Conservation (phyloP, 2,329 filamentous ascomycete species). For the Aspergillus ustus region DNA sequence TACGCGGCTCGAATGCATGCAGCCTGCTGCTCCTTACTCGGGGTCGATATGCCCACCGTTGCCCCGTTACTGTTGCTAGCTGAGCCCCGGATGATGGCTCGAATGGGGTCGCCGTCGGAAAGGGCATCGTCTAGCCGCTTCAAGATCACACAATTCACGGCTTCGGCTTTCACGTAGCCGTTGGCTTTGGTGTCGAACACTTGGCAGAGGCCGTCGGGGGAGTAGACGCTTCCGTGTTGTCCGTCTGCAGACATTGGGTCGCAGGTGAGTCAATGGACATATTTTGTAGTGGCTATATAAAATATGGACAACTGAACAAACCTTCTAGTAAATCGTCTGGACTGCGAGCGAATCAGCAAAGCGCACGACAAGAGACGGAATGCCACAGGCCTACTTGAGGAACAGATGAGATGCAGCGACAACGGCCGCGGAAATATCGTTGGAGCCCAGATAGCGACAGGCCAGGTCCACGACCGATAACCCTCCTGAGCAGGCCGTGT, state of each 20-base stretch:
- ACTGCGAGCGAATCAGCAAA: neutral
- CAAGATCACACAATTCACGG: constrained; percentile 33
- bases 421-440: constrained; percentile 32
- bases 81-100: constrained; percentile 33
- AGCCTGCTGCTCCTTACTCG: constrained; percentile 8
- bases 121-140: constrained; percentile 34
- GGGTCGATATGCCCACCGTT: constrained; percentile 14
- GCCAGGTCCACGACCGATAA: constrained; percentile 31
- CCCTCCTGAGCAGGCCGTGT: constrained; percentile 48
- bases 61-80: constrained; percentile 30
- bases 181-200: constrained; percentile 33
- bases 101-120: constrained; percentile 33
- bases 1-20: constrained; percentile 9
- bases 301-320: neutral
- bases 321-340: neutral
- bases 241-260: constrained; percentile 1
- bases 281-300: too few relatives aligned
- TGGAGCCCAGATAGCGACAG: constrained; percentile 13
- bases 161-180: constrained; percentile 39
- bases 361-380: too few relatives aligned
- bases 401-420: constrained; percentile 38
- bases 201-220: constrained; percentile 31
- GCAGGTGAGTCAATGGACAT: too few relatives aligned
- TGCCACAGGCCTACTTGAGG: constrained; percentile 29
- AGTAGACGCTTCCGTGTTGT: constrained; percentile 38